Conservation (phyloP, 495 filamentous ascomycete species). For the Daldinia caldariorum region DNA sequence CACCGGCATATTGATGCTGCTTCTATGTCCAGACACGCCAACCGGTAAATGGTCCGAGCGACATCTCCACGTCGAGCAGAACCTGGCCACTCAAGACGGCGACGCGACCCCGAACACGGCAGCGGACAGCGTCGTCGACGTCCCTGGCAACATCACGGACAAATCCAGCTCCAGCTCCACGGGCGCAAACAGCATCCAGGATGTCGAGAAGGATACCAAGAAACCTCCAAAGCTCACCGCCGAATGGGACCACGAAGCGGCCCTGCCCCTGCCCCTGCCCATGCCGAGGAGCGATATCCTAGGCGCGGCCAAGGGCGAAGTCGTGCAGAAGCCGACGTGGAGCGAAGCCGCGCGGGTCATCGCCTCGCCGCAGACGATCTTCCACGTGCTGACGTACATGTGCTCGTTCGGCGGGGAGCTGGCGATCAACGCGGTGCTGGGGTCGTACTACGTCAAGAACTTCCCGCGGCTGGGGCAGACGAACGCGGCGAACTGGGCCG, state of each 20-base stretch:
- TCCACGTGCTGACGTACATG: constrained; percentile 76
- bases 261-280: constrained; percentile 45
- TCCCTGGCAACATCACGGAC: constrained; percentile 67
- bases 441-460: constrained; percentile 79
- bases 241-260: constrained; percentile 60
- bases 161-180: constrained; percentile 50
- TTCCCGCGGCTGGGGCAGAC: constrained; percentile 81
- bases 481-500: constrained; percentile 76
- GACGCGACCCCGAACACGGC: constrained; percentile 30
- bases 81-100: constrained; percentile 55
- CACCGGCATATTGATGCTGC: constrained; percentile 72
- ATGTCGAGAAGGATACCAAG: constrained; percentile 50
- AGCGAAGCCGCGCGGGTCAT: constrained; percentile 66
- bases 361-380: constrained; percentile 72
- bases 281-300: constrained; percentile 65
- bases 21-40: constrained; percentile 85
- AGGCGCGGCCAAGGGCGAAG: constrained; percentile 67
- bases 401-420: constrained; percentile 90
- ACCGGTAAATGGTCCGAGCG: constrained; percentile 85
- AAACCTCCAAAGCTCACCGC: constrained; percentile 42
- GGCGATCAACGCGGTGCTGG: constrained; percentile 84
- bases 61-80: constrained; percentile 59
- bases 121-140: constrained; percentile 54
- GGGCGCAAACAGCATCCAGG: constrained; percentile 45
- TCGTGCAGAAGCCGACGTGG: constrained; percentile 72